Conservation (phyloP, 208 protist species). For the Leishmania martiniquensis region DNA sequence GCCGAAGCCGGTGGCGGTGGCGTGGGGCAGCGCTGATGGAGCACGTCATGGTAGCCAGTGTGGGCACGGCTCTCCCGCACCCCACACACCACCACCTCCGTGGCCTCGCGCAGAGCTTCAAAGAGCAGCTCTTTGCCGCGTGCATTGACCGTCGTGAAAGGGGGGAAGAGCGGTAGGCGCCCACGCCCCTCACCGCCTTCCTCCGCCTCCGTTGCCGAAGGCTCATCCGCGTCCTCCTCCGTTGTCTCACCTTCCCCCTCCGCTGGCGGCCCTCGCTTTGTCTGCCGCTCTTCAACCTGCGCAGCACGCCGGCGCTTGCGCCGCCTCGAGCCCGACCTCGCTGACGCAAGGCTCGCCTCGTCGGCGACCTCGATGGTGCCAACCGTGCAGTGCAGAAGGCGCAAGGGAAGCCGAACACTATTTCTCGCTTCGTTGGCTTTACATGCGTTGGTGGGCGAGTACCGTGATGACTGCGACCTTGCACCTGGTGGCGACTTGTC, state of each 20-base stretch:
- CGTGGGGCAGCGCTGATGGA: constrained; percentile 33
- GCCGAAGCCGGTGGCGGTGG: not conserved
- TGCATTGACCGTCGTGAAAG: constrained; percentile 7
- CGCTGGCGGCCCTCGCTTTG: not conserved
- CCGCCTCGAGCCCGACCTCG: not conserved
- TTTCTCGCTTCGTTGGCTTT: not conserved
- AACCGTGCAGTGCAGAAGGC: constrained; percentile 21
- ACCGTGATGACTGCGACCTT: not conserved
- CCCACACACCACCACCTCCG: constrained; percentile 62
- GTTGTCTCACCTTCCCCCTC: not conserved
- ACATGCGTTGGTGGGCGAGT: not conserved
- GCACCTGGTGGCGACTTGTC: not conserved
- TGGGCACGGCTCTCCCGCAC: constrained; percentile 68
- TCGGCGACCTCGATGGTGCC: constrained; percentile 26
- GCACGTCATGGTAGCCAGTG: constrained; percentile 49
- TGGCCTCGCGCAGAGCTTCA: constrained; percentile 49
- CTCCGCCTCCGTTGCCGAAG: constrained; percentile 2
- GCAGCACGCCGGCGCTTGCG: constrained; percentile 9
- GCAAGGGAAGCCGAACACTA: constrained; percentile 6
- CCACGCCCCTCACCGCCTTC: not conserved
- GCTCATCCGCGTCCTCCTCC: not conserved
- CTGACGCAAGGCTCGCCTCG: not conserved
- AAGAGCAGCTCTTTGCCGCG: constrained; percentile 49
- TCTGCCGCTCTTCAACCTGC: not conserved
- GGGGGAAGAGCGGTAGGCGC: not conserved